Conservation (phyloP, 176 grass and related monocot genomes). For the Typha latifolia region DNA sequence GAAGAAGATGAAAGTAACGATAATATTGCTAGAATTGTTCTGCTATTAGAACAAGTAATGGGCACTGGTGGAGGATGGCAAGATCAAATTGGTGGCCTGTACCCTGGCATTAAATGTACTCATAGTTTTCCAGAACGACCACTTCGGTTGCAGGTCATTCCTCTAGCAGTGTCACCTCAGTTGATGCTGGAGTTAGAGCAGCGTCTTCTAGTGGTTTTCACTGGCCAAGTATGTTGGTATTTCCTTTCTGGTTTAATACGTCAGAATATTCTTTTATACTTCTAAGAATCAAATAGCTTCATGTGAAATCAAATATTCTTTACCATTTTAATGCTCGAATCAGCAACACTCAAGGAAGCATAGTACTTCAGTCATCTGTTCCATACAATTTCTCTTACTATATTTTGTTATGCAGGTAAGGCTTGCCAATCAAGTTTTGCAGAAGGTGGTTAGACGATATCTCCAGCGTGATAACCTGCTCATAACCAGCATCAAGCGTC, state of each 20-base stretch:
- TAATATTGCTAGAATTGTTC: constrained; percentile 66
- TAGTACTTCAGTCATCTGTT: not conserved
- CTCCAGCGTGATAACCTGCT: constrained; percentile 61
- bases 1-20: constrained; percentile 52
- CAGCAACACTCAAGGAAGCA: not conserved
- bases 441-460: constrained; percentile 80
- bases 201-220: constrained; percentile 80
- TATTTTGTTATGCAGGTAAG: constrained; percentile 36
- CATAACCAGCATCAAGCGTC: constrained; percentile 82
- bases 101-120: constrained; percentile 83
- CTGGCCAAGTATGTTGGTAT: constrained; percentile 67
- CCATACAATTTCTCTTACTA: not conserved
- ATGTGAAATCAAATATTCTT: not conserved
- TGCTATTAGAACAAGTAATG: constrained; percentile 88
- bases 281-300: not conserved
- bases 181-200: constrained; percentile 56
- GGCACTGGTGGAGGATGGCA: constrained; percentile 95
- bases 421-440: constrained; percentile 71
- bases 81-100: constrained; percentile 87
- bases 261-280: not conserved
- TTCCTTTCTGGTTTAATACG: not conserved
- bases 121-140: constrained; percentile 73
- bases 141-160: constrained; percentile 55
- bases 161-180: constrained; percentile 28
- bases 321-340: no score